These are phyloP conservation scores for Blumeria graminis DNA, from an alignment of 2,329 filamentous ascomycete species.

Conservation along the genomic window DNA sequence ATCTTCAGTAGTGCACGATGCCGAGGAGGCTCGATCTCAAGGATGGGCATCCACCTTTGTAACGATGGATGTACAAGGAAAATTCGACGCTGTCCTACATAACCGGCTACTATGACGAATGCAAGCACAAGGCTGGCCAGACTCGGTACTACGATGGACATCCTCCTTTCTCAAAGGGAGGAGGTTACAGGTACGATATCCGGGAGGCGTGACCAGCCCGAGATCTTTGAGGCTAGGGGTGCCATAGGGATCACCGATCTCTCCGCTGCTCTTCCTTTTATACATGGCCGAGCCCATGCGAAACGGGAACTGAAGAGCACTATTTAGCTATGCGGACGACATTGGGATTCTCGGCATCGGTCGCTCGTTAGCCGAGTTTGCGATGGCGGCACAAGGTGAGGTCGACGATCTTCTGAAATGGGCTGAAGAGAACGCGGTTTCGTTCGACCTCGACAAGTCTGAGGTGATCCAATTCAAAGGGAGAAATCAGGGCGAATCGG, in stretches of 20 bases:
- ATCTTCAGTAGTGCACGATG: too few relatives aligned
- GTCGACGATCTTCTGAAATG: neutral
- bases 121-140: neutral
- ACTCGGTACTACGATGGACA: neutral
- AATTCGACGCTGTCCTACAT: neutral
- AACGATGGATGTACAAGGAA: too few relatives aligned
- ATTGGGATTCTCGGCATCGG: neutral
- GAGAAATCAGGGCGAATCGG: neutral
- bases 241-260: neutral
- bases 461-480: neutral
- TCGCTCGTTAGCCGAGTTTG: neutral
- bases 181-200: too few relatives aligned
- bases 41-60: too few relatives aligned
- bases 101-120: neutral
- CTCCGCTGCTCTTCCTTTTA: neutral
- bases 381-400: neutral
- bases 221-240: neutral
- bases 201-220: neutral
- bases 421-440: neutral
- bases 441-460: neutral
- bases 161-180: neutral
- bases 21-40: too few relatives aligned
- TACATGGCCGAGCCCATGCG: neutral
- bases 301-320: neutral
- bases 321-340: neutral